Evolutionary conservation across 495 filamentous ascomycete species (phyloP).

Genomic region (Neurospora intermedia): DNA sequence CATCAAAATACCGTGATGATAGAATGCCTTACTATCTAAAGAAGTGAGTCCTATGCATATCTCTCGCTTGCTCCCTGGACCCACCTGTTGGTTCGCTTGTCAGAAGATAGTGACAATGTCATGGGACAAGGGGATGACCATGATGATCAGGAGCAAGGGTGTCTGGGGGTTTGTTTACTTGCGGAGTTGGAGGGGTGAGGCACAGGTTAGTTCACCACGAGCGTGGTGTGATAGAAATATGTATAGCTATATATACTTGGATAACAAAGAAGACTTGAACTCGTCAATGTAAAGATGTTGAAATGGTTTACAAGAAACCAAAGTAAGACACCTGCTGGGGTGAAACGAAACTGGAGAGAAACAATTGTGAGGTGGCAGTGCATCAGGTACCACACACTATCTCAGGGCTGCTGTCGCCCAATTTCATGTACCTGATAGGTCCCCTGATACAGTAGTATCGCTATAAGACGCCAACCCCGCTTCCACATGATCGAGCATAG

Average conservation of each 20-base stretch:
- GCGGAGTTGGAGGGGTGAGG: slow-evolving; percentile 3
- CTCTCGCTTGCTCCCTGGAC: neutral
- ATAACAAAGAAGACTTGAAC: too few relatives aligned
- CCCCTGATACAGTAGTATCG: neutral
- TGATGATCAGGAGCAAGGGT: neutral
- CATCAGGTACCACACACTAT: neutral
- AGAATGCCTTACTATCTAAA: neutral
- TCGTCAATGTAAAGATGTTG: neutral
- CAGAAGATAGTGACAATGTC: neutral
- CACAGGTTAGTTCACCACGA: neutral
- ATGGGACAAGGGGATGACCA: slow-evolving; percentile 21
- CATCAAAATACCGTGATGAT: neutral
- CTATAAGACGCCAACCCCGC: neutral
- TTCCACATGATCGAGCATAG: neutral
- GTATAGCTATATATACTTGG: too few relatives aligned
- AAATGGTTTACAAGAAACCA: neutral
- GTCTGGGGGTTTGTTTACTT: slow-evolving; percentile 2
- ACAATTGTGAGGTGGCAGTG: neutral
- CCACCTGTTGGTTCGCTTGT: neutral
- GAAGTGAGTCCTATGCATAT: neutral
- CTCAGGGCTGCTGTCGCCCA: neutral
- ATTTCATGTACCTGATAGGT: neutral
- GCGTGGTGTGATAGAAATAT: neutral
- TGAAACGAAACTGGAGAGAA: neutral
- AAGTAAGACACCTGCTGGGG: neutral